A percentile compares a stretch with the other conserved stretches of the same genome.
phyloP scores from a whole-genome alignment of 495 filamentous ascomycete species.

The Xylaria sp. region DNA sequence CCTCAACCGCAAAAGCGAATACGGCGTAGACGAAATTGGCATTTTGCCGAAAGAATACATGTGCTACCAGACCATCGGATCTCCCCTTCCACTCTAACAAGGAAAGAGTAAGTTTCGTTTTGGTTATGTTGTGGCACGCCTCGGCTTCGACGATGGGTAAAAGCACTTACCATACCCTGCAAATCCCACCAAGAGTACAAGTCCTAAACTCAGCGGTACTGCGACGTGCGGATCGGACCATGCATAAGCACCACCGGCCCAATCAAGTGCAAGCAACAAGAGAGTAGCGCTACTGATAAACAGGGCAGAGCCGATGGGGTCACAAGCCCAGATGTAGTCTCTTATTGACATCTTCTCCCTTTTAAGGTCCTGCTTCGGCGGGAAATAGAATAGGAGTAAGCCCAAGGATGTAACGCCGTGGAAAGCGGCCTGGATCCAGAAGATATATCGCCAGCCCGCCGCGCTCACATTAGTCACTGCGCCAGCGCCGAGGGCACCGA shows the following conservation, averaged over 20 bases:
- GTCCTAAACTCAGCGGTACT: slow-evolving; percentile 54
- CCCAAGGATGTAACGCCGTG: slow-evolving; percentile 55
- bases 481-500: slow-evolving; percentile 56
- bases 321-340: slow-evolving; percentile 57
- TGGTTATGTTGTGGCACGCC: background rate
- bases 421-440: slow-evolving; percentile 65
- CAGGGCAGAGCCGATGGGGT: slow-evolving; percentile 59
- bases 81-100: slow-evolving; percentile 60
- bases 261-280: slow-evolving; percentile 59
- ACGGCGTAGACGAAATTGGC: slow-evolving; percentile 60
- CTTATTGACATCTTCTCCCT: slow-evolving; percentile 47
- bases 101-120: background rate
- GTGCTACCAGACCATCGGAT: slow-evolving; percentile 58
- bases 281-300: slow-evolving; percentile 58
- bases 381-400: slow-evolving; percentile 59
- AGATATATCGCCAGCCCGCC: slow-evolving; percentile 61
- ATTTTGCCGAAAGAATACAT: slow-evolving; percentile 60
- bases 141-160: background rate
- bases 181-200: slow-evolving; percentile 54
- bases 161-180: slow-evolving; percentile 49
- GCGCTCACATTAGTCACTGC: slow-evolving; percentile 56
- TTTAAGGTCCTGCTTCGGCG: slow-evolving; percentile 48
- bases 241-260: slow-evolving; percentile 57
- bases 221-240: slow-evolving; percentile 59
- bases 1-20: slow-evolving; percentile 63